Conservation (phyloP, 139 green algal genomes). For the Picochlorum sp. region DNA sequence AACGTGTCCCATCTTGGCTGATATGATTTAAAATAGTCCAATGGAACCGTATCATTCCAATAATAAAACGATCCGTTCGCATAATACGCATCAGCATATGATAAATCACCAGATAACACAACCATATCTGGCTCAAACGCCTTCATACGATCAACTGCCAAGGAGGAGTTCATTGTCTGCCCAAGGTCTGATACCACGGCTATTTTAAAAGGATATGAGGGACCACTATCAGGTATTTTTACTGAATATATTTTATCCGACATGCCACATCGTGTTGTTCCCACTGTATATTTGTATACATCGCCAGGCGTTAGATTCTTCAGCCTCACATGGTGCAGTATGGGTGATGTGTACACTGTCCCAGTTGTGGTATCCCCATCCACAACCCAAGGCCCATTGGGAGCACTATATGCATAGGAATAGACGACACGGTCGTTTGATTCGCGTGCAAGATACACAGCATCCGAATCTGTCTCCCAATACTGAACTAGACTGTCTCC, state of each 20-base stretch:
- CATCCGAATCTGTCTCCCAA: not conserved
- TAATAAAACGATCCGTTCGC: not conserved
- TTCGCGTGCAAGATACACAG: too few species aligned
- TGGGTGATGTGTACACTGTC: not conserved
- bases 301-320: not conserved
- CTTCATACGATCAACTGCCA: not conserved
- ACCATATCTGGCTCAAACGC: not conserved
- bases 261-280: not conserved
- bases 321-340: conserved; percentile 7
- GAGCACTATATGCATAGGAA: not conserved
- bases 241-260: not conserved
- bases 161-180: not conserved
- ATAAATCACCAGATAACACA: not conserved
- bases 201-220: not conserved
- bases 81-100: conserved; percentile 3
- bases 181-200: not conserved
- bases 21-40: not conserved
- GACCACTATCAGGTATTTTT: not conserved
- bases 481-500: not conserved
- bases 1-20: not conserved
- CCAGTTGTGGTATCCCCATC: not conserved
- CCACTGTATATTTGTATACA: not conserved
- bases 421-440: not conserved
- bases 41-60: not conserved
- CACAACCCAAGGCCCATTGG: not conserved